Percentiles rank a stretch among this genome's conserved stretches.
Evolutionary conservation across 352 stramenopile genomes (phyloP).

Genomic region (Phytopythium delawarense): DNA sequence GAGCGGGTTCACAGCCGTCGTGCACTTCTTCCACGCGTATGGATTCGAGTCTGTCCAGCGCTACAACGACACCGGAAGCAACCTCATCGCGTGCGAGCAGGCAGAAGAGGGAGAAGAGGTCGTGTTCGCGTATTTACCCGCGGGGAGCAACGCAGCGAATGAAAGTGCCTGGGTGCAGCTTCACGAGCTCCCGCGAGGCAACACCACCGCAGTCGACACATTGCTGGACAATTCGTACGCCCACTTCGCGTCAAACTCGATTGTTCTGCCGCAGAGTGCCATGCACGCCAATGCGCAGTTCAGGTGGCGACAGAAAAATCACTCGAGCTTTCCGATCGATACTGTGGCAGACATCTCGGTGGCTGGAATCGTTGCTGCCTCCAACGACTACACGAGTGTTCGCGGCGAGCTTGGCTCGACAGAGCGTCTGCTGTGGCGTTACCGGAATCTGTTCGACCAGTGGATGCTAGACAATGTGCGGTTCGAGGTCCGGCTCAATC

Average conservation of each 20-base stretch:
- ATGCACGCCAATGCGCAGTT: slow-evolving; percentile 50
- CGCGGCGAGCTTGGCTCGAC: slow-evolving; percentile 24
- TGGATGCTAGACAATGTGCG: slow-evolving; percentile 61
- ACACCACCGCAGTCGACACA: neutral
- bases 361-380: slow-evolving; percentile 19
- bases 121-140: slow-evolving; percentile 41
- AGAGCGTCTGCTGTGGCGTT: slow-evolving; percentile 49
- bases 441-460: slow-evolving; percentile 74
- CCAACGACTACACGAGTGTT: slow-evolving; percentile 41
- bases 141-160: slow-evolving; percentile 24
- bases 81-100: slow-evolving; percentile 51
- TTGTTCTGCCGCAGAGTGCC: slow-evolving; percentile 32
- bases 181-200: slow-evolving; percentile 18
- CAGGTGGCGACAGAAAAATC: slow-evolving; percentile 59
- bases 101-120: slow-evolving; percentile 49
- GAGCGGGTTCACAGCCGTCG: slow-evolving; percentile 48
- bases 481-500: slow-evolving; percentile 49
- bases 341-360: slow-evolving; percentile 18
- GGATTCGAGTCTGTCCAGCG: slow-evolving; percentile 32
- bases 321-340: slow-evolving; percentile 66
- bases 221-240: neutral
- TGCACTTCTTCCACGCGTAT: slow-evolving; percentile 69
- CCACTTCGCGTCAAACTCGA: slow-evolving; percentile 17
- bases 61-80: slow-evolving; percentile 50
- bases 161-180: slow-evolving; percentile 41